phyloP scores from a whole-genome alignment of 78 protist genomes.

The Isochrysis galbana region DNA sequence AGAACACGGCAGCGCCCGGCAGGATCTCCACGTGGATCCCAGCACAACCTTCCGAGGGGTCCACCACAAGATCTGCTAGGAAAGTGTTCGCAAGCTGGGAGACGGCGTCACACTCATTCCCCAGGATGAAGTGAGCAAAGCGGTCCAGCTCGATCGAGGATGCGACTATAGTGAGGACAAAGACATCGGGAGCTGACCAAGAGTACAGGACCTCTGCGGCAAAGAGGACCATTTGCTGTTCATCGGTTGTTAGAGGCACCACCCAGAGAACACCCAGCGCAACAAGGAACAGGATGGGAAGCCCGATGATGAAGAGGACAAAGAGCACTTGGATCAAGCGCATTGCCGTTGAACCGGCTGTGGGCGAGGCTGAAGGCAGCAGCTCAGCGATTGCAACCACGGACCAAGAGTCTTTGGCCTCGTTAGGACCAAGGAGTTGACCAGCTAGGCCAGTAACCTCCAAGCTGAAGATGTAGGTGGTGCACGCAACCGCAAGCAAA shows the following conservation, averaged over 20 bases:
- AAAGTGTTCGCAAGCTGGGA: neutral
- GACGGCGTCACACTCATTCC: neutral
- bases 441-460: neutral
- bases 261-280: conserved; percentile 32
- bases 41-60: neutral
- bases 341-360: neutral
- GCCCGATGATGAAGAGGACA: neutral
- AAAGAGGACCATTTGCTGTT: neutral
- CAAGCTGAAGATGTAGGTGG: neutral
- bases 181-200: neutral
- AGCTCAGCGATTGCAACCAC: neutral
- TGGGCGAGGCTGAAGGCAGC: neutral
- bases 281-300: conserved; percentile 32
- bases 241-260: conserved; percentile 21
- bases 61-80: neutral
- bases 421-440: neutral
- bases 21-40: neutral
- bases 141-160: neutral
- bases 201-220: neutral
- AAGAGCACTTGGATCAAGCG: conserved; percentile 25
- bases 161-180: neutral
- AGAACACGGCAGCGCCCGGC: neutral
- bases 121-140: neutral
- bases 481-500: neutral
- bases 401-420: neutral